Conservation (phyloP, 371 early-diverging fungal species). For the Apophysomyces trapeziformis region DNA sequence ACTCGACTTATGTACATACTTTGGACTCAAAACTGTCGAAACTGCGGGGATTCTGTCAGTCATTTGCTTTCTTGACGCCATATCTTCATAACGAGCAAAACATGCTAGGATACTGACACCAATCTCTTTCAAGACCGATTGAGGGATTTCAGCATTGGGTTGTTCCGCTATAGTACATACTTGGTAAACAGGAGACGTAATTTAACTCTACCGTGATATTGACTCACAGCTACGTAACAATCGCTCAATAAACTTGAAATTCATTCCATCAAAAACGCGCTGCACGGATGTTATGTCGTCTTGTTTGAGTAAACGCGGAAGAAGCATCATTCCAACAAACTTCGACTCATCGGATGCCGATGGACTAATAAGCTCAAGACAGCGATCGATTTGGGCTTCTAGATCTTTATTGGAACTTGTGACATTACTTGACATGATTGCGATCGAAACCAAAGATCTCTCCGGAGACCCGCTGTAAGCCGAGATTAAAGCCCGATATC, state of each 20-base stretch:
- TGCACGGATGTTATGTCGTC: conserved; percentile 35
- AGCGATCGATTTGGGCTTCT: conserved; percentile 52
- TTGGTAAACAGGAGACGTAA: background rate
- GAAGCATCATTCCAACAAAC: conserved; percentile 58
- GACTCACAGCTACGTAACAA: conserved; percentile 46
- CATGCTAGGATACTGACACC: conserved; percentile 52
- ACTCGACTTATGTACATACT: conserved; percentile 20
- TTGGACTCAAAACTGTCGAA: conserved; percentile 37
- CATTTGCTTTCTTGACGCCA: conserved; percentile 39
- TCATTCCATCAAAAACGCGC: conserved; percentile 53
- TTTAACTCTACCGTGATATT: background rate
- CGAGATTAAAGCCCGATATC: no score
- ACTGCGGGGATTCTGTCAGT: conserved; percentile 46
- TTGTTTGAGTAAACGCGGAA: conserved; percentile 52
- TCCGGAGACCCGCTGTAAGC: no score
- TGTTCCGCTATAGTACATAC: background rate
- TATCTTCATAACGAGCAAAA: conserved; percentile 40
- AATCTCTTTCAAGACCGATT: conserved; percentile 45
- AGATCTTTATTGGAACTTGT: conserved; percentile 37
- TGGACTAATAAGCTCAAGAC: conserved; percentile 47
- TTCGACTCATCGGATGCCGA: conserved; percentile 54
- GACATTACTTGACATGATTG: conserved; percentile 14
- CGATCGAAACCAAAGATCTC: background rate
- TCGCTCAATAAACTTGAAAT: conserved; percentile 55
- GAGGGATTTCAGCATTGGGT: conserved; percentile 39